A percentile compares a stretch with the other conserved stretches of the same genome.
These are phyloP conservation scores for Emmonsiellopsis sp. DNA, from an alignment of 2,329 filamentous ascomycete species.

Conservation along the genomic window DNA sequence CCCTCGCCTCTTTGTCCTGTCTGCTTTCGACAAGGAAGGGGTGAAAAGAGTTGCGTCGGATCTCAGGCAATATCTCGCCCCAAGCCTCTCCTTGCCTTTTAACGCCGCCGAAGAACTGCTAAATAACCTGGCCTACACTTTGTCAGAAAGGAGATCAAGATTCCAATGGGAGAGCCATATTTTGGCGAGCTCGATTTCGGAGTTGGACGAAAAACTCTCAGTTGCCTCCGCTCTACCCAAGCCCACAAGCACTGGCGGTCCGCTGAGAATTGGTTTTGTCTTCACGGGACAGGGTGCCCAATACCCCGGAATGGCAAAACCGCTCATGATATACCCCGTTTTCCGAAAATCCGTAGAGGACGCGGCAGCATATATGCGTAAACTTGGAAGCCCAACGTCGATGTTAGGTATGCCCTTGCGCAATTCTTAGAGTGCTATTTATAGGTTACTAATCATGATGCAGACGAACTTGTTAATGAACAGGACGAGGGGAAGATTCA, in stretches of 20 bases:
- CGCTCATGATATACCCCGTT: constrained; percentile 16
- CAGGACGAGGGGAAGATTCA: constrained; percentile 11
- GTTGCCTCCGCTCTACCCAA: neutral
- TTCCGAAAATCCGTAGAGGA: constrained; percentile 15
- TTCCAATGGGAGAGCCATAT: neutral
- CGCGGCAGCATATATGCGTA: constrained; percentile 7
- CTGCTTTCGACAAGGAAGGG: constrained; percentile 13
- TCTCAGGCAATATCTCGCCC: constrained; percentile 2
- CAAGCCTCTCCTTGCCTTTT: neutral
- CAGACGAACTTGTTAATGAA: constrained; percentile 10
- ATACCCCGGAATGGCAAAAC: constrained; percentile 24
- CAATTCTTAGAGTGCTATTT: neutral
- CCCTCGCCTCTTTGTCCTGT: constrained; percentile 8
- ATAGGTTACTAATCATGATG: constrained; percentile 2
- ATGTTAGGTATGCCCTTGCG: constrained; percentile 4
- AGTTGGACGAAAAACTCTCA: constrained; percentile 4
- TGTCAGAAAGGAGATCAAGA: constrained; percentile 4
- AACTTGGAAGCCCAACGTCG: constrained; percentile 9
- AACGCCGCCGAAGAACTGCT: constrained; percentile 3
- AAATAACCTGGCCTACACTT: constrained; percentile 6
- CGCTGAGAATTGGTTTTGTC: constrained; percentile 15
- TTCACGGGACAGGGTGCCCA: constrained; percentile 33
- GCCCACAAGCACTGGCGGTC: neutral
- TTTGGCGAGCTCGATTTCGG: neutral
- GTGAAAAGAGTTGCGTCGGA: constrained; percentile 29